A percentile compares a stretch with the other conserved stretches of the same genome.
Conservation (phyloP, 1,284 basidiomycete genomes). For the Termitomyces sp. region DNA sequence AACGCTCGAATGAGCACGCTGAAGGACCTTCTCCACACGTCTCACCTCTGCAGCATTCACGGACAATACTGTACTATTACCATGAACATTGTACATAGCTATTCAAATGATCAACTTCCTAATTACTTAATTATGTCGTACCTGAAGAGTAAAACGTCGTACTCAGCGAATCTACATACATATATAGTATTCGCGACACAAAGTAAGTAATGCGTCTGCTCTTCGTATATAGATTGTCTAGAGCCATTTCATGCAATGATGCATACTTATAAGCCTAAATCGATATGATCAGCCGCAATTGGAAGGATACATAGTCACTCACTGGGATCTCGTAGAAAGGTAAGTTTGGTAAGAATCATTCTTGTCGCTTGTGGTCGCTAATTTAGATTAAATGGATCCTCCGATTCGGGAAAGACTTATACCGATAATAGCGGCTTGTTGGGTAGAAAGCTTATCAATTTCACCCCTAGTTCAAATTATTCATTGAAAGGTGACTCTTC, state of each 20-base stretch:
- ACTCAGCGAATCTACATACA: not conserved
- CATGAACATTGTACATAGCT: slow-evolving; percentile 3
- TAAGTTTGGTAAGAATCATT: not conserved
- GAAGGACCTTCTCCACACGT: not conserved
- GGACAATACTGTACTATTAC: slow-evolving; percentile 14
- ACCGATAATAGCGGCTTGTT: too few species aligned
- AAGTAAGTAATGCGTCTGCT: not conserved
- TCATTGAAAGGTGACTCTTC: not conserved
- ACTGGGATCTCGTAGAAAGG: too few species aligned
- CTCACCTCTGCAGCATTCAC: slow-evolving; percentile 1
- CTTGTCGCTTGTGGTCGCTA: not conserved
- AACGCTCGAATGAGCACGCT: not conserved
- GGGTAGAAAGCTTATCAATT: not conserved
- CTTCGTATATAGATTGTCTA: not conserved
- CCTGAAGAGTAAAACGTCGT: not conserved
- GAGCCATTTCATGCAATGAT: not conserved
- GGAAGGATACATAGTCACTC: too few species aligned
- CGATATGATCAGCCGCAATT: not conserved
- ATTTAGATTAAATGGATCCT: not conserved
- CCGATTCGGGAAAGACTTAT: not conserved
- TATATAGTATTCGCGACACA: not conserved
- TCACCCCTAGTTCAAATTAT: not conserved
- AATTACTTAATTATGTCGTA: not conserved
- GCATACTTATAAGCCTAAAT: too few species aligned
- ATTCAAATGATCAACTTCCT: not conserved